Base-by-base conservation (phyloP, 2,329 filamentous ascomycete species). In the Fusarium nygamai region DNA sequence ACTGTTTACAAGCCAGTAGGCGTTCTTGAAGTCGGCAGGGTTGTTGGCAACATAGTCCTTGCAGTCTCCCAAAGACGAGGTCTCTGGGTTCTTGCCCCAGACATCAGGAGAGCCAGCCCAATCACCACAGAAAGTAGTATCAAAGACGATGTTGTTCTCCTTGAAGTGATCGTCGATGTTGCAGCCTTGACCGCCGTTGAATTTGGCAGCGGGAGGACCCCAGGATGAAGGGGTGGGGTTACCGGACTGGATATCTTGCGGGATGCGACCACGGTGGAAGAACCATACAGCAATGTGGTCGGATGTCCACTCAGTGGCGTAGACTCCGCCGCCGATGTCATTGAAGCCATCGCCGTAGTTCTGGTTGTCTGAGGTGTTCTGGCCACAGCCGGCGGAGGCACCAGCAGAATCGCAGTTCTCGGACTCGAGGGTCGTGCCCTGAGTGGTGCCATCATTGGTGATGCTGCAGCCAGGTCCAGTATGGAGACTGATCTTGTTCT, bases 111-210 rank as follows among this genome's bases (percentile, higher is more conserved):
- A 81, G 31, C 94, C 94, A 13, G 95, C 95, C 95, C 95, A 98
- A 79, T 92, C 90, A 27, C 95, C 95, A 82, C 95, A 98, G 81
- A 97, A 94, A 11, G 93, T 93, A 2, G 92, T 96, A 83, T 96
- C 91, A 82, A 96, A 92, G 72, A 96, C 89, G 72, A 98, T 91
- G 76, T 92, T 89, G 84, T 97, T 89, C 68, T 92, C 83, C 68
- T 85, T 85, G 85, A 98, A 97, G 82, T 92, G 88, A 4, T 83
- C 74, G 69, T 91, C 85, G 73, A 97, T 92, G 76, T 95, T 85
- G 83, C 96, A 98, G 64, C 85, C 87, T 2, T 88, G 90, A 46
- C 86, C 88, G 17, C 90, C 89, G 8, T 86, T 83, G 83, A 97
- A 98, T 39, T 86, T 86, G 16, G 93, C 93, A 3, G 88, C 80